These are phyloP conservation scores for Triticum dicoccoides DNA, from an alignment of 176 grass and related monocot species.

Conservation along the genomic window DNA sequence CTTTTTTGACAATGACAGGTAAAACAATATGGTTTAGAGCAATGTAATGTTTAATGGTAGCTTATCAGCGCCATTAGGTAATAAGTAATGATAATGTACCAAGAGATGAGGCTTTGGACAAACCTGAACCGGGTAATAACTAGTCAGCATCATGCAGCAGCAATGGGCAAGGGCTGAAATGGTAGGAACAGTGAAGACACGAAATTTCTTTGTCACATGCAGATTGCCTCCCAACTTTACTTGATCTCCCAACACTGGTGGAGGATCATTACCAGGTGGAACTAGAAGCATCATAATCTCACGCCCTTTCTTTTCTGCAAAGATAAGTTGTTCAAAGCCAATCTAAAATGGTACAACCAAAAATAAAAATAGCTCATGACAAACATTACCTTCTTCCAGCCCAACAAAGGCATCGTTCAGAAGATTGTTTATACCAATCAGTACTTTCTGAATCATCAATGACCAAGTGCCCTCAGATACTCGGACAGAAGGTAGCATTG, in stretches of 20 bases:
- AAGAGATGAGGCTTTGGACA: constrained; percentile 14
- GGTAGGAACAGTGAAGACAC: constrained; percentile 48
- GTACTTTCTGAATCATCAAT: constrained; percentile 72
- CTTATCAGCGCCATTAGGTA: constrained; percentile 14
- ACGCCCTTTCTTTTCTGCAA: constrained; percentile 64
- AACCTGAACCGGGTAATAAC: constrained; percentile 87
- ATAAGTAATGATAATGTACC: constrained; percentile 21
- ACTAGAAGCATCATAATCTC: constrained; percentile 71
- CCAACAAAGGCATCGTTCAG: constrained; percentile 73
- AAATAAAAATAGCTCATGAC: constrained; percentile 13
- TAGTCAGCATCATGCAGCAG: constrained; percentile 75
- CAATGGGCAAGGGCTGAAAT: constrained; percentile 73
- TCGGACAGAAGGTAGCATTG: constrained; percentile 65
- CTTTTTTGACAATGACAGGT: constrained; percentile 38
- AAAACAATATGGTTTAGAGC: constrained; percentile 17
- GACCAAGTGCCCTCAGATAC: constrained; percentile 70
- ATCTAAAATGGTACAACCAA: neutral
- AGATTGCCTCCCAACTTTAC: constrained; percentile 38
- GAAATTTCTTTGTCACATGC: constrained; percentile 63
- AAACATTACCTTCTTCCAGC: constrained; percentile 71
- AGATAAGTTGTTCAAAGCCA: constrained; percentile 27
- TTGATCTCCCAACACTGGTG: constrained; percentile 48
- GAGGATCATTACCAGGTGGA: constrained; percentile 73
- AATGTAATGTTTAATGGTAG: neutral
- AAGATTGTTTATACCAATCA: constrained; percentile 68